Conservation (phyloP, 768 basidiomycete genomes). For the Boletus reticulatus region DNA sequence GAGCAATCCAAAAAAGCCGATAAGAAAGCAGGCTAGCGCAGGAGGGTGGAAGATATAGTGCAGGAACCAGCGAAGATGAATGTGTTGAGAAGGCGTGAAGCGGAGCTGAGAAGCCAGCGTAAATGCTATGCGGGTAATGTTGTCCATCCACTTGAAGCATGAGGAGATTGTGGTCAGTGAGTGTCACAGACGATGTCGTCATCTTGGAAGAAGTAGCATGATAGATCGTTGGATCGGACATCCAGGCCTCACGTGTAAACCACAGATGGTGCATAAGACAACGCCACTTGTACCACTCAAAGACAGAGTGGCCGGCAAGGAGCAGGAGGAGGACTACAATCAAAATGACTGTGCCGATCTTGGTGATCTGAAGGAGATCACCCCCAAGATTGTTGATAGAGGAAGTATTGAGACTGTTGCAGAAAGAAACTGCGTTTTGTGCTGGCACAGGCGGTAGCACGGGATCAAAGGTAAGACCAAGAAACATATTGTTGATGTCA, state of each 20-base stretch:
- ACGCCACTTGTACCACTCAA: conserved; percentile 91
- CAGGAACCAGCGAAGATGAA: conserved; percentile 92
- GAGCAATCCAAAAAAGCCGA: conserved; percentile 88
- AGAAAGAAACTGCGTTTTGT: conserved; percentile 69
- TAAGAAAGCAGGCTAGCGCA: conserved; percentile 86
- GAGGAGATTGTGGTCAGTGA: conserved; percentile 77
- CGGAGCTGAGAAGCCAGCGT: conserved; percentile 47
- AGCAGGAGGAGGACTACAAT: conserved; percentile 70
- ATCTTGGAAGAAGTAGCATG: conserved; percentile 31
- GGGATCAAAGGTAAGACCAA: conserved; percentile 65
- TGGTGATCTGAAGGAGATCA: conserved; percentile 76
- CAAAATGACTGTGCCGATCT: conserved; percentile 76
- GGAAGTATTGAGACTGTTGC: conserved; percentile 73
- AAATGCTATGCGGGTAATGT: conserved; percentile 64
- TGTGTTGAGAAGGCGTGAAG: conserved; percentile 55
- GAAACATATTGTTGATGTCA: conserved; percentile 87
- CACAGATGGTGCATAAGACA: conserved; percentile 63
- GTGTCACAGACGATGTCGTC: conserved; percentile 49
- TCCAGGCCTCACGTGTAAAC: conserved; percentile 75
- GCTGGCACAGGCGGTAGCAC: conserved; percentile 75
- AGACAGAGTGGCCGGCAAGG: conserved; percentile 65
- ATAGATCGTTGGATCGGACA: conserved; percentile 62
- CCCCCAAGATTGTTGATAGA: conserved; percentile 82
- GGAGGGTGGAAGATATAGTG: conserved; percentile 91
- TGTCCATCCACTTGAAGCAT: conserved; percentile 64